phyloP scores from a whole-genome alignment of 352 stramenopile species.

The Thalassiosira livingstoniorum region DNA sequence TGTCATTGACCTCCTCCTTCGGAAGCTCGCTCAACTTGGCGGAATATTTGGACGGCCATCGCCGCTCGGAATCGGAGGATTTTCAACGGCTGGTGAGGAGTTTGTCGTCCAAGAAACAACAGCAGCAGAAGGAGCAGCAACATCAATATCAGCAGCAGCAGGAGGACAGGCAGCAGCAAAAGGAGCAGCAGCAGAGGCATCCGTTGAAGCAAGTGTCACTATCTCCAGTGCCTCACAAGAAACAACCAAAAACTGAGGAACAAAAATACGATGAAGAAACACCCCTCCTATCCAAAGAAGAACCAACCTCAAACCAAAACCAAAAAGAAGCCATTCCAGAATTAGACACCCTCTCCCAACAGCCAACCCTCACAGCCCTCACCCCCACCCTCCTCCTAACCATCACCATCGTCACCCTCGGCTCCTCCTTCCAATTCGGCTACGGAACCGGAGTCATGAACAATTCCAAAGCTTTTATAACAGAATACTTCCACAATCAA shows the following conservation, averaged over 20 bases:
- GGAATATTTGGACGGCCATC: too few species aligned
- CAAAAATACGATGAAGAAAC: slow-evolving; percentile 26
- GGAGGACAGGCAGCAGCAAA: neutral
- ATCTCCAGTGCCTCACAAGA: neutral
- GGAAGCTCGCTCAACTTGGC: slow-evolving; percentile 20
- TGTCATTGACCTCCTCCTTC: slow-evolving; percentile 31
- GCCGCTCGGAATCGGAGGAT: slow-evolving; percentile 5
- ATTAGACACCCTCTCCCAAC: slow-evolving; percentile 24
- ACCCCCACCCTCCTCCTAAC: slow-evolving; percentile 37
- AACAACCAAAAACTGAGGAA: neutral
- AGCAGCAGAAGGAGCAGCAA: too few species aligned
- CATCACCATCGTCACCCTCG: slow-evolving; percentile 48
- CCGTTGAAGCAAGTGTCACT: too few species aligned
- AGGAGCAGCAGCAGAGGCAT: neutral
- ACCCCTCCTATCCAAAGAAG: neutral
- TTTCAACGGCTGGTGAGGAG: neutral
- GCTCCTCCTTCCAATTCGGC: slow-evolving; percentile 56
- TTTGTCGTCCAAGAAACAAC: neutral
- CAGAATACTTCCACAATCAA: slow-evolving; percentile 43
- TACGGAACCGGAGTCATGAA: slow-evolving; percentile 61
- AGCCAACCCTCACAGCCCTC: too few species aligned
- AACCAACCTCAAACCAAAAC: neutral
- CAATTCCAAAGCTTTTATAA: slow-evolving; percentile 50
- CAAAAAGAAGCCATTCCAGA: neutral
- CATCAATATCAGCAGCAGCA: neutral